Base-by-base conservation (phyloP, 306 rosid genomes). In the Prunus davidiana region DNA sequence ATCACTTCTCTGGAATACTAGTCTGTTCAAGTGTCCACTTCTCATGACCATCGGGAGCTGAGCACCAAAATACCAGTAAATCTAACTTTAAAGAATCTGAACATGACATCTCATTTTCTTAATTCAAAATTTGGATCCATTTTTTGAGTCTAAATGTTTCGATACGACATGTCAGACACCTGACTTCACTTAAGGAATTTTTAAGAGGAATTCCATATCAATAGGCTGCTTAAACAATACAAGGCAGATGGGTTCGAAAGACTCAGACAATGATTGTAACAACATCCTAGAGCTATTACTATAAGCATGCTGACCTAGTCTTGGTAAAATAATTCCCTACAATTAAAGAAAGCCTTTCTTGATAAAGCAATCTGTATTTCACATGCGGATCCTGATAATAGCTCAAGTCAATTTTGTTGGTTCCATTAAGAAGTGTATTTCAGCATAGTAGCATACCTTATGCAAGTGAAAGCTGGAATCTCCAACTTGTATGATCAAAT, bases 31-130 rank as follows among this genome's bases (percentile, higher is more conserved):
- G 82, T 86, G 86, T 74, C 90, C 90, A 38, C 97, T 91, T 86
- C 85, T 90, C 84, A 90, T 88, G 67, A 79, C 94, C 91, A 93
- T 79, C 38, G 93, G 89, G 67, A 93, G 83, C 96, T 91, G 86
- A 5, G 79, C 84, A 56, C 72, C 71, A 55, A 2, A 22, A 49
- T 2, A 22, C 22, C 49, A 71, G 2, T 32, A 57, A 66, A 5
- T 74, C 54, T 56, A 64, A 64, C 20, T 63, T 58, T 7, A 4
- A 51, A 79, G 67, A 79, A 71, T 12, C 32, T 50, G 34, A 32
- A 32, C 45, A 16, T 13, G 34, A 62, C 25, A 57, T 74, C 51
- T 61, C 30, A 22, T 38, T 67, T 47, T 18, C 20, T 22, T 57
- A 19, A 28, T 18, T 8, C 19, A 58, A 69, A 38, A 18, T 12